Conservation (phyloP, 345 rosid species). For the Turritis glabra region DNA sequence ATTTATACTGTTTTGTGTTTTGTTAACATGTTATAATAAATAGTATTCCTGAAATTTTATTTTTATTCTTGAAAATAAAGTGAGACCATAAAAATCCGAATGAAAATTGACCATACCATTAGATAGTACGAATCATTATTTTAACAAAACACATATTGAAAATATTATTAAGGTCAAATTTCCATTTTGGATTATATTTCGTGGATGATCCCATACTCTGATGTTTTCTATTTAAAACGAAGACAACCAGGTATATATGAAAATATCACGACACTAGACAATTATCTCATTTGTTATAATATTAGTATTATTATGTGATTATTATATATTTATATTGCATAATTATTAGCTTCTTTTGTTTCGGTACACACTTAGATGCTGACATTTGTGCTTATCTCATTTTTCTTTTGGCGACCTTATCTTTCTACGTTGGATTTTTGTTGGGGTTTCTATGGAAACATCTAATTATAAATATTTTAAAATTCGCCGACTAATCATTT, state of each 20-base stretch:
- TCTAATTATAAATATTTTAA: not conserved
- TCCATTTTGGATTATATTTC: conserved; percentile 1
- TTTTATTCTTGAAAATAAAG: too few relatives aligned
- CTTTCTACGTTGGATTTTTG: conserved; percentile 29
- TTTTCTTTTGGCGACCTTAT: conserved; percentile 11
- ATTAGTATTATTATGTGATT: not conserved
- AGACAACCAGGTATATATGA: not conserved
- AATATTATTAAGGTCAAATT: not conserved
- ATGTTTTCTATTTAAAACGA: conserved; percentile 11
- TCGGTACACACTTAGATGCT: conserved; percentile 12
- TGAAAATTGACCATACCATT: conserved; percentile 1
- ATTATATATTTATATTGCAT: not conserved
- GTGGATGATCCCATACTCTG: conserved; percentile 11
- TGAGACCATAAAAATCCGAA: too few relatives aligned
- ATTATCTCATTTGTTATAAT: conserved; percentile 11
- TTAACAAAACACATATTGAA: conserved; percentile 14
- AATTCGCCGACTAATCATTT: conserved; percentile 31
- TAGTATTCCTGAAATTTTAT: too few relatives aligned
- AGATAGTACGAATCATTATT: not conserved
- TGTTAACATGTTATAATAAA: too few relatives aligned
- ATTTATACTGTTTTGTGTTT: too few relatives aligned
- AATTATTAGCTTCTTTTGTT: not conserved
- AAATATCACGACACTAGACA: not conserved
- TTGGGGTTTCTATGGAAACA: not conserved
- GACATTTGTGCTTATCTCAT: conserved; percentile 26